These are phyloP conservation scores for Lentinula lateritia DNA, from an alignment of 768 basidiomycete species.

Conservation along the genomic window DNA sequence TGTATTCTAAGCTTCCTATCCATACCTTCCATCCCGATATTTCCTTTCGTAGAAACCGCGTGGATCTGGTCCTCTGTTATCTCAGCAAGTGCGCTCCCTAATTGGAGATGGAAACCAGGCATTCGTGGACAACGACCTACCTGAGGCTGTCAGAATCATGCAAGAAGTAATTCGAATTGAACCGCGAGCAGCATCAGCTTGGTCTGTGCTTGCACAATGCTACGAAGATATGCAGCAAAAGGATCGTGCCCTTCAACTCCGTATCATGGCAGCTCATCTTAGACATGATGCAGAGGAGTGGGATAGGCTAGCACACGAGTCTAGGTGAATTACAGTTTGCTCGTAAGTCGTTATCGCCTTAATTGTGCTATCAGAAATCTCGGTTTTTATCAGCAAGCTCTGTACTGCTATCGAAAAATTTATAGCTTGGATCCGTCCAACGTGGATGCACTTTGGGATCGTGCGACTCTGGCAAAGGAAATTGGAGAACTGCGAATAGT, in stretches of 20 bases:
- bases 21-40: neutral
- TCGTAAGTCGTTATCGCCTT: neutral
- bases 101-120: conserved; percentile 87
- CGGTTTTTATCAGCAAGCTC: conserved; percentile 76
- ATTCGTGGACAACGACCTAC: conserved; percentile 66
- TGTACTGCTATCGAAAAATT: conserved; percentile 89
- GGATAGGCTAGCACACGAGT: conserved; percentile 73
- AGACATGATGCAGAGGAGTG: conserved; percentile 82
- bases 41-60: conserved; percentile 34
- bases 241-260: conserved; percentile 72
- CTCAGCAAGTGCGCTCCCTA: conserved; percentile 64
- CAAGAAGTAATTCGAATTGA: conserved; percentile 93
- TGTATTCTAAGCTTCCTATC: conserved; percentile 6
- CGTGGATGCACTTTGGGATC: conserved; percentile 84
- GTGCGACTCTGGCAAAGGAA: conserved; percentile 75
- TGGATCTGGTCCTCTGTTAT: conserved; percentile 47
- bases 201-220: conserved; percentile 84
- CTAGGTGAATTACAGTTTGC: conserved; percentile 40
- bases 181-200: conserved; percentile 75
- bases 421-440: conserved; percentile 76
- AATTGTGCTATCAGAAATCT: conserved; percentile 35
- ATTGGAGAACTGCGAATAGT: conserved; percentile 68
- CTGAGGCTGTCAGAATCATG: conserved; percentile 72
- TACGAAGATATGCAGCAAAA: conserved; percentile 67
- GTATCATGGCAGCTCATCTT: conserved; percentile 89